Conservation (phyloP, 345 rosid species). For the Aurinia saxatilis region DNA sequence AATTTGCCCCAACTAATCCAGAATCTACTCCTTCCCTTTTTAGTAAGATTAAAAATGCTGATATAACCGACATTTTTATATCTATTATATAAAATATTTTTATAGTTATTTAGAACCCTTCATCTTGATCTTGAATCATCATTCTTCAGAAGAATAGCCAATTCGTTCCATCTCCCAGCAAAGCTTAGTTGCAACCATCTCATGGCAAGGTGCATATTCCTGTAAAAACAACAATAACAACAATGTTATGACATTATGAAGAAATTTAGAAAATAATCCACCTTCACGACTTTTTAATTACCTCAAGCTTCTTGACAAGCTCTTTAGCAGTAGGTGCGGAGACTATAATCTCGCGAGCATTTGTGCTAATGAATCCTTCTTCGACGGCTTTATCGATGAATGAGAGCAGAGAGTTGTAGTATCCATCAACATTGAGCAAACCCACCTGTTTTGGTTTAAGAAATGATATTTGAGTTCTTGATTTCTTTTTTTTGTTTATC, state of each 20-base stretch:
- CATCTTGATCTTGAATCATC: conserved; percentile 19
- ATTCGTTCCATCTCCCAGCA: conserved; percentile 88
- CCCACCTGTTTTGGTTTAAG: no score
- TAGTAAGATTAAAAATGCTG: conserved; percentile 25
- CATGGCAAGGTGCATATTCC: conserved; percentile 92
- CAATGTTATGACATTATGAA: background rate
- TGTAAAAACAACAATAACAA: conserved; percentile 6
- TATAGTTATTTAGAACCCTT: conserved; percentile 2
- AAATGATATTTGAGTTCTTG: no score
- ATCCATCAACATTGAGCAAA: conserved; percentile 95
- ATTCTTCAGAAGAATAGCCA: conserved; percentile 36
- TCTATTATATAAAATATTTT: conserved; percentile 6
- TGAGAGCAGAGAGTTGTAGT: conserved; percentile 91
- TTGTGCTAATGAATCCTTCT: conserved; percentile 82
- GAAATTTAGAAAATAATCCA: background rate
- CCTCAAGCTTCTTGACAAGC: conserved; percentile 85
- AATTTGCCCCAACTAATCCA: conserved; percentile 18
- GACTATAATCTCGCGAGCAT: conserved; percentile 79
- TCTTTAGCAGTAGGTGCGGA: conserved; percentile 90
- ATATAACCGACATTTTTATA: conserved; percentile 9
- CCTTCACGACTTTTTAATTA: conserved; percentile 9
- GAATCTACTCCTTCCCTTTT: conserved; percentile 20
- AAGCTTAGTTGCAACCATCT: conserved; percentile 69
- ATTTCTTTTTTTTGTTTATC: no score
- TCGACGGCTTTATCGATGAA: conserved; percentile 97